Evolutionary conservation across 352 stramenopile species (phyloP).

Genomic region (Aphanomyces cochlioides): DNA sequence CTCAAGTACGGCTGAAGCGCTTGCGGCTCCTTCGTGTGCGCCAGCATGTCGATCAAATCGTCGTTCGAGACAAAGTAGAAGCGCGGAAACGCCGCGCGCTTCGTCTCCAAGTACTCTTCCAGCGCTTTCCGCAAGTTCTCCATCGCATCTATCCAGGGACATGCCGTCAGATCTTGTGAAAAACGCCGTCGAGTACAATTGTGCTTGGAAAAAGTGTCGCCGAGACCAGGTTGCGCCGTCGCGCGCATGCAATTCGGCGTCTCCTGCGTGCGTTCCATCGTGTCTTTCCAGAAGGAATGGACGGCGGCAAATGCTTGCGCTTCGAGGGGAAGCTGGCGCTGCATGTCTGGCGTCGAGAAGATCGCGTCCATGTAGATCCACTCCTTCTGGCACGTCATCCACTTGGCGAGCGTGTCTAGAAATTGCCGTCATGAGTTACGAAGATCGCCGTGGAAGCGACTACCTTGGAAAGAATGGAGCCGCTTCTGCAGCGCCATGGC

Average conservation of each 20-base stretch:
- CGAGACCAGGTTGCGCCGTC: conserved; percentile 45
- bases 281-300: conserved; percentile 77
- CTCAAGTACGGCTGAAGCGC: conserved; percentile 74
- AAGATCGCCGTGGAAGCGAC: background rate
- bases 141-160: conserved; percentile 36
- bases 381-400: conserved; percentile 73
- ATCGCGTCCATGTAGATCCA: conserved; percentile 83
- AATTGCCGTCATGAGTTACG: background rate
- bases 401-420: conserved; percentile 66
- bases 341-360: conserved; percentile 76
- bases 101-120: conserved; percentile 80
- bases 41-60: conserved; percentile 79
- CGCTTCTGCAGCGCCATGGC: conserved; percentile 64
- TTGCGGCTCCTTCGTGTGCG: conserved; percentile 71
- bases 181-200: conserved; percentile 35
- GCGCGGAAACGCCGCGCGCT: conserved; percentile 74
- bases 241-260: conserved; percentile 65
- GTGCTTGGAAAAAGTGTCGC: conserved; percentile 65
- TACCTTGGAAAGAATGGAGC: conserved; percentile 61
- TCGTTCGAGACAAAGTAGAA: conserved; percentile 90
- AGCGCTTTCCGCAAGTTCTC: conserved; percentile 77
- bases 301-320: conserved; percentile 52
- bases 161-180: background rate
- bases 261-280: conserved; percentile 63
- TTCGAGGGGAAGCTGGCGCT: conserved; percentile 75